Conservation (phyloP, 805 yeast genomes). For the Metschnikowia drakensbergensis region DNA sequence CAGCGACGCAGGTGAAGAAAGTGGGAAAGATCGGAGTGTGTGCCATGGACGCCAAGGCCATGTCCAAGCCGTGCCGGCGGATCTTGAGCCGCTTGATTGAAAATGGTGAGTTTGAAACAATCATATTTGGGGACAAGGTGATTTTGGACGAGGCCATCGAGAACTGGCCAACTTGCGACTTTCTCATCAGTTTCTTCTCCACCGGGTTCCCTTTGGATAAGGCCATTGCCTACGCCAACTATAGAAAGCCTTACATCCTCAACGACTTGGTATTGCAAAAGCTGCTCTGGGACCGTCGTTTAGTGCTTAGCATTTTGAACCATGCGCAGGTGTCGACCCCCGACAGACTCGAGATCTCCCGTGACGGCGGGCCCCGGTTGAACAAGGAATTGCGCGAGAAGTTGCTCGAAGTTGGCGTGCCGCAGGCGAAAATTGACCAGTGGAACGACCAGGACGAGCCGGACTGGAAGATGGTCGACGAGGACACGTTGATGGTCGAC, state of each 20-base stretch:
- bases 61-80: constrained; percentile 92
- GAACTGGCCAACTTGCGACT: constrained; percentile 99
- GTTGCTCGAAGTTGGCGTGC: constrained; percentile 44
- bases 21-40: constrained; percentile 97
- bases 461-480: constrained; percentile 79
- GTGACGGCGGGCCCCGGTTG: constrained; percentile 95
- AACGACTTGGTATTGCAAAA: constrained; percentile 91
- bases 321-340: constrained; percentile 90
- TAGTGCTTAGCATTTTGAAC: constrained; percentile 75
- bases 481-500: constrained; percentile 70
- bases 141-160: constrained; percentile 90
- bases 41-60: constrained; percentile 96
- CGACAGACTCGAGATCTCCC: constrained; percentile 75
- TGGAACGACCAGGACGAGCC: constrained; percentile 74
- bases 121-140: constrained; percentile 95
- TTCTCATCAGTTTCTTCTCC: constrained; percentile 88
- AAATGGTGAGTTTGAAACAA: constrained; percentile 93
- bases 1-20: constrained; percentile 41
- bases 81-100: constrained; percentile 84
- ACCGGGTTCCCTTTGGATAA: constrained; percentile 94
- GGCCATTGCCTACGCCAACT: constrained; percentile 84
- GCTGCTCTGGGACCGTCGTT: constrained; percentile 94
- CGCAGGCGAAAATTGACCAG: constrained; percentile 45
- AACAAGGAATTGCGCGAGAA: constrained; percentile 48
- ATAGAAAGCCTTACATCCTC: constrained; percentile 84